Evolutionary conservation across 306 rosid species (phyloP).

Genomic region (Trifolium repens): DNA sequence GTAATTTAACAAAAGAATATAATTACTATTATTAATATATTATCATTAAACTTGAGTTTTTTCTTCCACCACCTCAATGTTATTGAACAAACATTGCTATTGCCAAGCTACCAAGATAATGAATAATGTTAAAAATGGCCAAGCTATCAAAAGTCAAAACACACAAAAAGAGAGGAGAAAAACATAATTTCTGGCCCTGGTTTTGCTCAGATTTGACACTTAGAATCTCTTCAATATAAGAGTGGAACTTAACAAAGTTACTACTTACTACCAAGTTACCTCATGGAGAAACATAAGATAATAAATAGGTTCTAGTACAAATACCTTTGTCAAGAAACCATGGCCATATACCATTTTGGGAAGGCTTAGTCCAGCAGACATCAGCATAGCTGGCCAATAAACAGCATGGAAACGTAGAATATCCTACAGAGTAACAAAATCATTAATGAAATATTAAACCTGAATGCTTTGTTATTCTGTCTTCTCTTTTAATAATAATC

Average conservation of each 20-base stretch:
- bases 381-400: conserved; percentile 99
- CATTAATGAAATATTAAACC: conserved; percentile 26
- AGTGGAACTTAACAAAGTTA: neutral
- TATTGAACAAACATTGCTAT: neutral
- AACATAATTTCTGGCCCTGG: conserved; percentile 2
- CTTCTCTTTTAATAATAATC: neutral
- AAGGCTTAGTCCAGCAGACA: conserved; percentile 90
- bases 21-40: neutral
- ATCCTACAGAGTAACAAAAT: conserved; percentile 61
- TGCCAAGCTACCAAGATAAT: neutral
- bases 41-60: conserved; percentile 13
- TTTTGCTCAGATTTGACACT: conserved; percentile 26
- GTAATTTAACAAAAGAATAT: conserved; percentile 4
- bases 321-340: conserved; percentile 97
- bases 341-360: conserved; percentile 97
- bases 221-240: neutral
- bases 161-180: neutral
- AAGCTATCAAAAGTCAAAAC: neutral
- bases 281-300: conserved; percentile 33
- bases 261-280: conserved; percentile 24
- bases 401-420: conserved; percentile 96
- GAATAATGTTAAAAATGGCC: neutral
- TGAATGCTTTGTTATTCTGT: conserved; percentile 12
- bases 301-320: conserved; percentile 23
- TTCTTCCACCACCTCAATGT: neutral